Evolutionary conservation across 108 stramenopile genomes (phyloP).

Genomic region (Fragilaria radians): DNA sequence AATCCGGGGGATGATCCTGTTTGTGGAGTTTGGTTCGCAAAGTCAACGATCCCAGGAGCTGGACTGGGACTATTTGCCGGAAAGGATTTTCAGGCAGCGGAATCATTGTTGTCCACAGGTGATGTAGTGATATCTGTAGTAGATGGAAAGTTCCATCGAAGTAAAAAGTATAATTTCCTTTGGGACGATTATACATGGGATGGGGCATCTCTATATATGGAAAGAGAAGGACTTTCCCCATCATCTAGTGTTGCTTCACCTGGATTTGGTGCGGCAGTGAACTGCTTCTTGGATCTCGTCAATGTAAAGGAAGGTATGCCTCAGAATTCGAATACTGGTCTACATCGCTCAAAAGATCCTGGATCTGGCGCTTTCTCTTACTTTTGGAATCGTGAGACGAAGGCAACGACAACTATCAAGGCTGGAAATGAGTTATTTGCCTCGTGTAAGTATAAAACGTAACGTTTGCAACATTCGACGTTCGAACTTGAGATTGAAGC

Average conservation of each 20-base stretch:
- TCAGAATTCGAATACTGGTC: slow-evolving; percentile 12
- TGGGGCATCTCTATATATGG: slow-evolving; percentile 1
- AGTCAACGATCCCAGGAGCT: slow-evolving; percentile 51
- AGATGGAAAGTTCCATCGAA: not conserved
- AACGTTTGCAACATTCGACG: no score
- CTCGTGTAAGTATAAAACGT: slow-evolving; percentile 25
- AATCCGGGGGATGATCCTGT: not conserved
- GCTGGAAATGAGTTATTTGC: slow-evolving; percentile 47
- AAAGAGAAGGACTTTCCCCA: not conserved
- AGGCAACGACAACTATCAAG: slow-evolving; percentile 10
- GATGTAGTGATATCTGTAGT: slow-evolving; percentile 8
- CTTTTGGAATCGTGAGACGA: slow-evolving; percentile 21
- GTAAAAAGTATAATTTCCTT: not conserved
- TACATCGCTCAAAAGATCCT: slow-evolving; percentile 50
- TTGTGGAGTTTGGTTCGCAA: slow-evolving; percentile 53
- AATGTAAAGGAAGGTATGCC: slow-evolving; percentile 27
- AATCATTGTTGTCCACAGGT: not conserved
- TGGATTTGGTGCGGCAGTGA: slow-evolving; percentile 39
- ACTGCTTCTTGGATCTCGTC: slow-evolving; percentile 33
- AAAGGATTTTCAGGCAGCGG: slow-evolving; percentile 9
- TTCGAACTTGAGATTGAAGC: no score
- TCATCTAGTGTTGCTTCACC: slow-evolving; percentile 12
- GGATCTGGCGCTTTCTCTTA: slow-evolving; percentile 35
- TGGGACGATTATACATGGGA: slow-evolving; percentile 10
- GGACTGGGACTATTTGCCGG: slow-evolving; percentile 74